Base-by-base conservation (phyloP, 164 flowering plant species). In the Magnolia officinalis region DNA sequence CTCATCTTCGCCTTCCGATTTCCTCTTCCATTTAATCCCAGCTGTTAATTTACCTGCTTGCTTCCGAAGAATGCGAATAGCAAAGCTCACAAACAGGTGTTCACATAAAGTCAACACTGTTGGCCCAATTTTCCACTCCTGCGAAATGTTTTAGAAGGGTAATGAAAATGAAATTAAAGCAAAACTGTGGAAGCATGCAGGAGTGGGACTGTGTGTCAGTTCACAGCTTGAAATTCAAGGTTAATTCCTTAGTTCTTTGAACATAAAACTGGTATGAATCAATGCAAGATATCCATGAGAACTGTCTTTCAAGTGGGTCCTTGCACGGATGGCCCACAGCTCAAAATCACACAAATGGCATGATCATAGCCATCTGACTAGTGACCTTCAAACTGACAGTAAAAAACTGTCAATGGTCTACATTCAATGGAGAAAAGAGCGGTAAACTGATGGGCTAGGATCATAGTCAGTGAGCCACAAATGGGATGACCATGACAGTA, bases 101-200 rank as follows among this genome's bases (percentile, higher is more conserved):
- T 95, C 95, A 72, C 92, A 90, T 70, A 95, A 78, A 63, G 99
- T 93, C 76, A 90, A 66, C 52, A 96, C 78, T 1, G 96, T 90
- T 11, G 99, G 97, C 24, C 95, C 99, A 21, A 96, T 78, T 81
- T 78, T 91, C 97, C 97, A 93, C 78, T 93, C 75, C 72, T 55
- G 70, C 51, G 55, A 67, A 70, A 66, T 26, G 64, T 26, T 52
- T 19, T 19, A 26, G 18, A 55, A 55, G 61, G 18, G 45, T 37
- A 37, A 37, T 37, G 45, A 37, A 37, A 37, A 37, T 37, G 45
- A 37, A 37, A 37, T 37, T 37, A 5, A 37, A 37, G 45, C 45
- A 37, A 37, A 37, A 37, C 45, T 37, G 45, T 55, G 61, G 18
- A 55, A 11, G 61, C 61, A 11, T 55, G 61, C 13, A 55, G 16